phyloP scores from a whole-genome alignment of 2,329 filamentous ascomycete genomes.

The Exophiala spinifera region DNA sequence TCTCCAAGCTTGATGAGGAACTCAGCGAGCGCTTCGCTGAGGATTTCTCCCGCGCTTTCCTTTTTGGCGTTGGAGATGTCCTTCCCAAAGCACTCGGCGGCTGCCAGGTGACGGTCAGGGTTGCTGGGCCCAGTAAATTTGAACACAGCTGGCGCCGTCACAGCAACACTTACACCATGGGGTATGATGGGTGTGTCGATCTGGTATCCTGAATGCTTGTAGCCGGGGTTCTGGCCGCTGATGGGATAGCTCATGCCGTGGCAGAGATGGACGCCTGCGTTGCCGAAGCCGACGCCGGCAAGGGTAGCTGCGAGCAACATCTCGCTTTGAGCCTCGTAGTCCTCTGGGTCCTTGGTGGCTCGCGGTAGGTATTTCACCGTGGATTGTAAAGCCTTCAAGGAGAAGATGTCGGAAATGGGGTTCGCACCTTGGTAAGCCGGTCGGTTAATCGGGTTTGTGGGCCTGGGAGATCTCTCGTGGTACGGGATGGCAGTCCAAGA shows the following conservation, averaged over 20 bases:
- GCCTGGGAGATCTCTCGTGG: conserved; percentile 77
- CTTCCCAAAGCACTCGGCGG: conserved; percentile 86
- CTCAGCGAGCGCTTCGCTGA: conserved; percentile 75
- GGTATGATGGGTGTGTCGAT: conserved; percentile 79
- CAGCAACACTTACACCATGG: conserved; percentile 91
- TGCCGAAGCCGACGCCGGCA: conserved; percentile 94
- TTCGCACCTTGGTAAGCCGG: conserved; percentile 97
- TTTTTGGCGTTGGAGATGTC: conserved; percentile 83
- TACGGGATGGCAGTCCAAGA: conserved; percentile 98
- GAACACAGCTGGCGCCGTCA: conserved; percentile 91
- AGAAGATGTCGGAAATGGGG: conserved; percentile 97
- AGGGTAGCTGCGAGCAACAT: conserved; percentile 95
- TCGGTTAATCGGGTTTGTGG: conserved; percentile 81
- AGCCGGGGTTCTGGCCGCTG: conserved; percentile 88
- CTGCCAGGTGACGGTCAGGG: conserved; percentile 83
- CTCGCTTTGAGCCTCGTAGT: conserved; percentile 86
- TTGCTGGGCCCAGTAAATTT: conserved; percentile 88
- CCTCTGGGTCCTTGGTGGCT: conserved; percentile 81
- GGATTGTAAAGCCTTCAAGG: conserved; percentile 73
- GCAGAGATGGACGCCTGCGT: conserved; percentile 89
- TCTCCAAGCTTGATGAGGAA: conserved; percentile 84
- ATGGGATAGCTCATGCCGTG: conserved; percentile 97
- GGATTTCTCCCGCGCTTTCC: conserved; percentile 83
- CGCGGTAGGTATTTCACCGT: conserved; percentile 92
- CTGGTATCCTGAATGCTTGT: conserved; percentile 83